phyloP scores from a whole-genome alignment of 2,329 filamentous ascomycete genomes.

The Thelonectria olida region DNA sequence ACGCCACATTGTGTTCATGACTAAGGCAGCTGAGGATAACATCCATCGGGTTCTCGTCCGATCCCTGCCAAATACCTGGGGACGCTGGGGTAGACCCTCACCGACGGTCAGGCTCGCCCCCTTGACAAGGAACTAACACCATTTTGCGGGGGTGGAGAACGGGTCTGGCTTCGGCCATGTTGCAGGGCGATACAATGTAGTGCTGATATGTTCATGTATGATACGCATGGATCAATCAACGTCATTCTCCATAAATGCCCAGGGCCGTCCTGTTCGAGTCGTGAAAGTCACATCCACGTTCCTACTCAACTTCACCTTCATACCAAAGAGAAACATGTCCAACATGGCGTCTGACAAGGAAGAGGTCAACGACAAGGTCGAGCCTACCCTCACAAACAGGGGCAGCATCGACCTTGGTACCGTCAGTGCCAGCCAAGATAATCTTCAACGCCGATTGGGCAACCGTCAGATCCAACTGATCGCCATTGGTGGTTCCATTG shows the following conservation, averaged over 20 bases:
- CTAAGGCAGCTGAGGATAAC: neutral
- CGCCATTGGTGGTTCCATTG: conserved; percentile 27
- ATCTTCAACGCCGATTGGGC: conserved; percentile 22
- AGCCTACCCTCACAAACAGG: conserved; percentile 5
- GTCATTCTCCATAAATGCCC: neutral
- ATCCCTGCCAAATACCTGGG: neutral
- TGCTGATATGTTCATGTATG: neutral
- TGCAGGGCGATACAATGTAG: neutral
- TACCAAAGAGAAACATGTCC: neutral
- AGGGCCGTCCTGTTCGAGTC: neutral
- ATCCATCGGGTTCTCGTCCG: neutral
- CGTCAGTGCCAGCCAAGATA: conserved; percentile 4
- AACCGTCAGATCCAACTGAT: conserved; percentile 28
- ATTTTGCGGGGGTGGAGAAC: conserved; percentile 21
- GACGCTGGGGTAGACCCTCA: neutral
- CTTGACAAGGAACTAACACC: neutral
- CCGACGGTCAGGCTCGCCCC: neutral
- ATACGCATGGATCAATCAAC: conserved; percentile 1
- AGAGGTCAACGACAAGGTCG: conserved; percentile 19
- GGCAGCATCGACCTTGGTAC: conserved; percentile 17
- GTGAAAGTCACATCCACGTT: neutral
- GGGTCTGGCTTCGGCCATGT: neutral
- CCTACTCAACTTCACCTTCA: neutral
- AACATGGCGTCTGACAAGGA: conserved; percentile 18
- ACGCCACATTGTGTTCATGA: neutral